These are phyloP conservation scores for Yarrowia sp. DNA, from an alignment of 805 yeast species.

Conservation along the genomic window DNA sequence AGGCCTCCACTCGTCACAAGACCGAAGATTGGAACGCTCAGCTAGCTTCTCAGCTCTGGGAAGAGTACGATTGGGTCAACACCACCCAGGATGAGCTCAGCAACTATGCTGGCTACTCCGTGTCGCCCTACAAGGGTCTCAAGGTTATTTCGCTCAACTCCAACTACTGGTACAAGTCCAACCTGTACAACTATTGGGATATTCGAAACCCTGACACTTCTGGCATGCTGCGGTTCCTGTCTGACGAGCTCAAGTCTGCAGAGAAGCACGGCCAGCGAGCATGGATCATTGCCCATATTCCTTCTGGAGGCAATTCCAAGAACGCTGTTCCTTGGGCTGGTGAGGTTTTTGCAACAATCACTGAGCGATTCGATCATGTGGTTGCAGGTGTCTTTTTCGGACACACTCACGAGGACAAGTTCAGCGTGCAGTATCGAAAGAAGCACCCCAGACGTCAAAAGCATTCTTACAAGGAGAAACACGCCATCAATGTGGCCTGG, in stretches of 20 bases:
- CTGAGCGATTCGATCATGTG: constrained; percentile 64
- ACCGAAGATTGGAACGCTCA: constrained; percentile 47
- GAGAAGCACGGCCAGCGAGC: constrained; percentile 59
- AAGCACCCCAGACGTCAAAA: not conserved
- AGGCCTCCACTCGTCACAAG: constrained; percentile 45
- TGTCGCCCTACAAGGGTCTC: constrained; percentile 53
- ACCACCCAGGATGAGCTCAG: constrained; percentile 30
- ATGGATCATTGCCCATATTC: constrained; percentile 73
- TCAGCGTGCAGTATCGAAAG: constrained; percentile 48
- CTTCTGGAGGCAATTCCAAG: constrained; percentile 48
- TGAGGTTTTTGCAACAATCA: constrained; percentile 51
- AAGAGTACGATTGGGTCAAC: constrained; percentile 47
- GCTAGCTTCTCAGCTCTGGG: constrained; percentile 49
- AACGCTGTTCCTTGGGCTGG: constrained; percentile 66
- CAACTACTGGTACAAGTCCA: constrained; percentile 63
- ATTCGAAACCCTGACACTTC: constrained; percentile 51
- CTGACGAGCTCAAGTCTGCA: constrained; percentile 58
- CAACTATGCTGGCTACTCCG: constrained; percentile 57
- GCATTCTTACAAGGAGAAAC: constrained; percentile 29
- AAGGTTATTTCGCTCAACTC: constrained; percentile 63
- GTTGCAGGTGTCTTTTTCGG: constrained; percentile 70
- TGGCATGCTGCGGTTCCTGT: constrained; percentile 59
- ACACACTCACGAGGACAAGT: constrained; percentile 68
- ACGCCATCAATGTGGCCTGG: constrained; percentile 58
- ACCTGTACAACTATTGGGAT: constrained; percentile 53